These are phyloP conservation scores for Pseudozyma thailandica DNA, from an alignment of 1,284 basidiomycete genomes.

Conservation along the genomic window DNA sequence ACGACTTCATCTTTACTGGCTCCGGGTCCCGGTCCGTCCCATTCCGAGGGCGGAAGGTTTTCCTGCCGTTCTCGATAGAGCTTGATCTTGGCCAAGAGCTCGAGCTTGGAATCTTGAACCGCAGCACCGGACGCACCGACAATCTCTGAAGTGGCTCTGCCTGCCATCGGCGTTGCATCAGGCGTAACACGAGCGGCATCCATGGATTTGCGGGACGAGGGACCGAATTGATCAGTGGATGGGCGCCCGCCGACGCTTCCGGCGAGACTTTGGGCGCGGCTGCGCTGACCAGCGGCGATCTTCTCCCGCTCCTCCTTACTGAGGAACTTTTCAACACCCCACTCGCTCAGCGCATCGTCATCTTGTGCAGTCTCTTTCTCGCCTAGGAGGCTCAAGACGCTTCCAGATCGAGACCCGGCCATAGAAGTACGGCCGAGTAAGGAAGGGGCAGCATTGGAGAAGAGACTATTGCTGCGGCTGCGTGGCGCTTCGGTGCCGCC, in stretches of 20 bases:
- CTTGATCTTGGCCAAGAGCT: slow-evolving; percentile 59
- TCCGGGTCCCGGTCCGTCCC: slow-evolving; percentile 46
- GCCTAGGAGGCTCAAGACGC: slow-evolving; percentile 11
- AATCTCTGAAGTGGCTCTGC: slow-evolving; percentile 38
- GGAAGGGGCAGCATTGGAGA: slow-evolving; percentile 34
- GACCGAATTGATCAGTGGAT: slow-evolving; percentile 19
- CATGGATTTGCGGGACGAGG: slow-evolving; percentile 11
- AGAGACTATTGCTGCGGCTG: slow-evolving; percentile 36
- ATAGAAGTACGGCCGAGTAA: slow-evolving; percentile 36
- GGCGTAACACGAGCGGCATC: slow-evolving; percentile 14
- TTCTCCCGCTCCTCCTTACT: slow-evolving; percentile 49
- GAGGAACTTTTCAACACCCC: slow-evolving; percentile 63
- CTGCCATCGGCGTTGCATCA: background rate
- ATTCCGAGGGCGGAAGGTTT: slow-evolving; percentile 53
- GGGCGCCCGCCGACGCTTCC: slow-evolving; percentile 17
- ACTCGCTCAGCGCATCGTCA: slow-evolving; percentile 48
- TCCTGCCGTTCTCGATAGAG: slow-evolving; percentile 61
- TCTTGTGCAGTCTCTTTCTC: slow-evolving; percentile 14
- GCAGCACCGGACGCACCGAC: background rate
- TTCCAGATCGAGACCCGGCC: slow-evolving; percentile 25
- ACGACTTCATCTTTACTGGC: slow-evolving; percentile 50
- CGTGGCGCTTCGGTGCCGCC: slow-evolving; percentile 9
- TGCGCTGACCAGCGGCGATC: slow-evolving; percentile 36
- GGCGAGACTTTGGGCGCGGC: slow-evolving; percentile 42
- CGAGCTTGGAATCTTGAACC: slow-evolving; percentile 26